phyloP scores from a whole-genome alignment of 331 rosid species.

The Pyrus hybrid region DNA sequence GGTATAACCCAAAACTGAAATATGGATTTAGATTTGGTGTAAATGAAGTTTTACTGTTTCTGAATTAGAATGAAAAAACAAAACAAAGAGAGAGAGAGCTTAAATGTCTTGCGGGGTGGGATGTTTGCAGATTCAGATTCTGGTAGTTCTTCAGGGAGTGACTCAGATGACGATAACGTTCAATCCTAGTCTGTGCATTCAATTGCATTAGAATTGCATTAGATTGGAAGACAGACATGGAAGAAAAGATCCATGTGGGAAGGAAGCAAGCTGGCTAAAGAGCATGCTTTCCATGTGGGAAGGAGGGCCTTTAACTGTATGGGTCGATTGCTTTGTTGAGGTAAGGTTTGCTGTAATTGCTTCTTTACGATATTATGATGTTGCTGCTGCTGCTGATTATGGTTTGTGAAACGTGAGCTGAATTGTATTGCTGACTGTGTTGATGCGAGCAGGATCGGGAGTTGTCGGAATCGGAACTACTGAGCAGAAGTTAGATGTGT shows the following conservation, averaged over 20 bases:
- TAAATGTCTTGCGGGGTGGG: background rate
- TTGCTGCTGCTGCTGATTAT: background rate
- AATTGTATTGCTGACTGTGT: background rate
- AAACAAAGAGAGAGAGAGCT: background rate
- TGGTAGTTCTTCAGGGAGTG: constrained; percentile 88
- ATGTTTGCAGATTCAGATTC: constrained; percentile 74
- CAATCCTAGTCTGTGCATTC: constrained; percentile 32
- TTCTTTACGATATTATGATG: background rate
- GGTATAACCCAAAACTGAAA: constrained; percentile 33
- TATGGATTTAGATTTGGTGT: background rate
- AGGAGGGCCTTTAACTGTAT: background rate
- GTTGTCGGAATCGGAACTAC: background rate
- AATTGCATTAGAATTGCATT: background rate
- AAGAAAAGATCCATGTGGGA: constrained; percentile 1
- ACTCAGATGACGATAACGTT: constrained; percentile 75
- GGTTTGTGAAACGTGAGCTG: background rate
- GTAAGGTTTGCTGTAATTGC: background rate
- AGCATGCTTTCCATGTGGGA: constrained; percentile 19
- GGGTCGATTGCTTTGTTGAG: background rate
- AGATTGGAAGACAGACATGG: background rate
- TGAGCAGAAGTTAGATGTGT: background rate
- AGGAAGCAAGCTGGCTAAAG: constrained; percentile 6
- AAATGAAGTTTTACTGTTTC: background rate
- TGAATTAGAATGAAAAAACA: background rate
- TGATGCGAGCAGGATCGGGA: background rate